Evolutionary conservation across 1,284 basidiomycete genomes (phyloP).

Genomic region (Ganoderma leucocontextum): DNA sequence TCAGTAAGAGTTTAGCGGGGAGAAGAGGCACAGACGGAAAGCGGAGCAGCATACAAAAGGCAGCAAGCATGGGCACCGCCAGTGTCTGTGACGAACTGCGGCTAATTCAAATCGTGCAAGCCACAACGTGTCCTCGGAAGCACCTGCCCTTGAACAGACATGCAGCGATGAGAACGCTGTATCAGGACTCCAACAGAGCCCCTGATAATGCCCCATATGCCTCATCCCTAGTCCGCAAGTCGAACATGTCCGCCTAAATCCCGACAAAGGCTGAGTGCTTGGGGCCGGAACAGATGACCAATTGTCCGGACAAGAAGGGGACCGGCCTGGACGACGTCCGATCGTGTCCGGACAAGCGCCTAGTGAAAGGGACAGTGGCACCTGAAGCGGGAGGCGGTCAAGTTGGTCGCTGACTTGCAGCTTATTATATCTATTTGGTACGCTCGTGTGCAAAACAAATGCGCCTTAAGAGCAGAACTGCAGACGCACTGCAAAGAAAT

Average conservation of each 20-base stretch:
- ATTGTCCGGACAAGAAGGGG: neutral
- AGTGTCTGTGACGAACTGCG: neutral
- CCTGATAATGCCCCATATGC: neutral
- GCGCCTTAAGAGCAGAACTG: too few relatives aligned
- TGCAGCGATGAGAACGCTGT: neutral
- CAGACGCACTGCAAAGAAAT: too few relatives aligned
- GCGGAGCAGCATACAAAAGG: neutral
- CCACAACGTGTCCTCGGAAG: neutral
- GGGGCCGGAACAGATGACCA: neutral
- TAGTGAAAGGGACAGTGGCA: too few relatives aligned
- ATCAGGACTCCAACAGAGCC: neutral
- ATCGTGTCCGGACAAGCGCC: neutral
- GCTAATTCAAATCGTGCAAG: neutral
- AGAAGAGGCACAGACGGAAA: neutral
- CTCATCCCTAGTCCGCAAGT: neutral
- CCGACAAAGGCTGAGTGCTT: neutral
- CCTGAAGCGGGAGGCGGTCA: too few relatives aligned
- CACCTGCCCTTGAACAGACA: neutral
- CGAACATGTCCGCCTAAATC: neutral
- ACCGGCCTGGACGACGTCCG: neutral
- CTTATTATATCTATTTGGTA: too few relatives aligned
- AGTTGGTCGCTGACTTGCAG: too few relatives aligned
- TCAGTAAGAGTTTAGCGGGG: conserved; percentile 27
- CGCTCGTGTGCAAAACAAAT: too few relatives aligned
- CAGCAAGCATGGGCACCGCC: neutral